Evolutionary conservation across 78 protist species (phyloP).

Genomic region (Dictyostelium discoideum): dicty_2.7 NC_007089.4:1018001-1018500

Average conservation of each 20-base stretch:
- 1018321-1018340: background rate
- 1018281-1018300: background rate
- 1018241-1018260: background rate
- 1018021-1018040: background rate
- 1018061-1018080: background rate
- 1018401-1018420: background rate
- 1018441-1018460: background rate
- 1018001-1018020: background rate
- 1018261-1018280: background rate
- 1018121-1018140: background rate
- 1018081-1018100: background rate
- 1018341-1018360: background rate
- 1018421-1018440: background rate
- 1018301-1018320: background rate
- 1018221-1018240: background rate
- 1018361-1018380: background rate
- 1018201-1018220: conserved; percentile 17
- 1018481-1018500: conserved; percentile 11
- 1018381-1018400: background rate
- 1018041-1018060: background rate
- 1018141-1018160: background rate
- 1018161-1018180: background rate
- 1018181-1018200: background rate
- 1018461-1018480: background rate
- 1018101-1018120: background rate